Conservation (phyloP, 768 basidiomycete species). For the Tricholoma terreum region DNA sequence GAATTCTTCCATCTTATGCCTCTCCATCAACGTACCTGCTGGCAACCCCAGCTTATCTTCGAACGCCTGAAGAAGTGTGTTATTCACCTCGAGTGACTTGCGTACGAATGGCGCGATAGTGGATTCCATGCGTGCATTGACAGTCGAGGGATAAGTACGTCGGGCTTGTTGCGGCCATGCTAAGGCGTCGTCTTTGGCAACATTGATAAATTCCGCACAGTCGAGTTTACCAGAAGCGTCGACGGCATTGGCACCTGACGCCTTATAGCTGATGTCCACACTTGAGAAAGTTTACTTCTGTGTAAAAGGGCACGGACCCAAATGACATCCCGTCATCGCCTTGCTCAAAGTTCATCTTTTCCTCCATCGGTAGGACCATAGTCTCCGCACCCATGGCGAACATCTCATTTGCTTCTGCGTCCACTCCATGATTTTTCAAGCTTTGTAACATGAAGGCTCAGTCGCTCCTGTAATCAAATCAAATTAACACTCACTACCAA, state of each 20-base stretch:
- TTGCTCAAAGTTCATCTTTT: conserved; percentile 58
- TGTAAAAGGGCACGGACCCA: conserved; percentile 27
- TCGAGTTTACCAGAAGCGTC: conserved; percentile 58
- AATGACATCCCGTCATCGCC: conserved; percentile 43
- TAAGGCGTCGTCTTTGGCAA: conserved; percentile 67
- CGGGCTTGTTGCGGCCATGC: conserved; percentile 52
- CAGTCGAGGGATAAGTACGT: conserved; percentile 55
- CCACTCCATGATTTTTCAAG: conserved; percentile 54
- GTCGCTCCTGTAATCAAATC: background rate
- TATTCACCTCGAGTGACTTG: conserved; percentile 56
- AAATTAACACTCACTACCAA: conserved; percentile 52
- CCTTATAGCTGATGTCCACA: conserved; percentile 48
- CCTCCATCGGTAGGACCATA: conserved; percentile 50
- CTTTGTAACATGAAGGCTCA: conserved; percentile 22
- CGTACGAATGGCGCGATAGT: conserved; percentile 54
- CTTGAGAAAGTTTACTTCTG: background rate
- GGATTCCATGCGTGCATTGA: conserved; percentile 42
- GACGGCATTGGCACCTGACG: conserved; percentile 57
- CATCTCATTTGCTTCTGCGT: conserved; percentile 46
- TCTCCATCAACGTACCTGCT: conserved; percentile 38
- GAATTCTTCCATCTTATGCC: conserved; percentile 43
- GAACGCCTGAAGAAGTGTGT: conserved; percentile 51
- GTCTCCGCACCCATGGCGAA: conserved; percentile 55
- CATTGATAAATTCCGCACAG: conserved; percentile 60
- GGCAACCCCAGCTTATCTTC: conserved; percentile 55